Percentiles rank a stretch among this genome's conserved stretches.
Evolutionary conservation across 176 grass and related monocot species (phyloP).

Genomic region (Oryza officinalis): DNA sequence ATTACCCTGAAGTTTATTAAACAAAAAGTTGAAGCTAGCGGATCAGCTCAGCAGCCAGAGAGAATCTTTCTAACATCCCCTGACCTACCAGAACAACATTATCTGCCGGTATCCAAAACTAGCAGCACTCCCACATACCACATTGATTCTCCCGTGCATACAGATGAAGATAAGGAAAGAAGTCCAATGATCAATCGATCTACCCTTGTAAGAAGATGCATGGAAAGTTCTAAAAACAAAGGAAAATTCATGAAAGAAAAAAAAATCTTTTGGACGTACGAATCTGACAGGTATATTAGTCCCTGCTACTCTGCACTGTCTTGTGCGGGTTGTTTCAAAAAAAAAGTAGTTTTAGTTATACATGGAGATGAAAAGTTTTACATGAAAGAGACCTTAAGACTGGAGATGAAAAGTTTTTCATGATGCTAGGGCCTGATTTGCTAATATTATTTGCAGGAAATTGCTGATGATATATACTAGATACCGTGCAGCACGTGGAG

Average conservation of each 20-base stretch:
- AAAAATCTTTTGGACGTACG: constrained; percentile 73
- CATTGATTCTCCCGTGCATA: background rate
- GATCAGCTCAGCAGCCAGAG: constrained; percentile 28
- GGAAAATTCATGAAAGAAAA: constrained; percentile 42
- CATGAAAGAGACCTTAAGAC: too few relatives aligned
- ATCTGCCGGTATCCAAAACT: background rate
- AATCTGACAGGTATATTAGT: constrained; percentile 71
- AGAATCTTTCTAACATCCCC: constrained; percentile 29
- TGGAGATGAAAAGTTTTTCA: constrained; percentile 16
- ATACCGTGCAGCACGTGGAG: constrained; percentile 64
- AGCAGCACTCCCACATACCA: background rate
- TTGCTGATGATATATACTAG: constrained; percentile 78
- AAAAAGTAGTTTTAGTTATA: constrained; percentile 4
- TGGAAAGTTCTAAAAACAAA: too few relatives aligned
- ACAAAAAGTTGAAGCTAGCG: constrained; percentile 22
- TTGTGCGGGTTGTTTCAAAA: too few relatives aligned
- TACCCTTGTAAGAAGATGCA: background rate
- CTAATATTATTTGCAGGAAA: constrained; percentile 57
- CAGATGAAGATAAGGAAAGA: background rate
- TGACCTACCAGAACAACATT: background rate
- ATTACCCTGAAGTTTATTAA: constrained; percentile 35
- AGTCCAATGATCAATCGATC: background rate
- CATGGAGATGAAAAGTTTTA: too few relatives aligned
- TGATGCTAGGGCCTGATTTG: constrained; percentile 2
- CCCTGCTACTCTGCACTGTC: too few relatives aligned